phyloP scores from a whole-genome alignment of 306 rosid genomes.

The Abrus pulchellus region DNA sequence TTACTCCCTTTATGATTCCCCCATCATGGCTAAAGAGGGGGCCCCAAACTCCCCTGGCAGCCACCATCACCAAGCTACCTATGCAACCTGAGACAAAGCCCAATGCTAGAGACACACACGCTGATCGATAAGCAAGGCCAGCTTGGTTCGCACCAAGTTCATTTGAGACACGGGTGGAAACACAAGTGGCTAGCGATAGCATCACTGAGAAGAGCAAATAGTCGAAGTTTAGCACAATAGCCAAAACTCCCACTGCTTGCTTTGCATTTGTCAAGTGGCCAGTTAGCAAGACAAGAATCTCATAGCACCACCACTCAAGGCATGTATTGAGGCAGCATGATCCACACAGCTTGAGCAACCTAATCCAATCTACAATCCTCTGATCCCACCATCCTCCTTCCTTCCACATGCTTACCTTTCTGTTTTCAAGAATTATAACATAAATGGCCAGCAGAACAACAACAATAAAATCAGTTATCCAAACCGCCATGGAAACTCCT shows the following conservation, averaged over 20 bases:
- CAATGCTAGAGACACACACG: constrained; percentile 60
- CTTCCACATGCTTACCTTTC: constrained; percentile 55
- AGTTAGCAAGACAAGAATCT: constrained; percentile 80
- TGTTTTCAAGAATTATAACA: constrained; percentile 55
- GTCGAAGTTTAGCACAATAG: constrained; percentile 79
- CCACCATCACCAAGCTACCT: constrained; percentile 74
- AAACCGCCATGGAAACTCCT: constrained; percentile 83
- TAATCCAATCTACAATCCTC: constrained; percentile 66
- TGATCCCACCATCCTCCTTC: constrained; percentile 90
- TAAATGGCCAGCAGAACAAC: constrained; percentile 66
- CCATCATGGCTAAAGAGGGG: constrained; percentile 68
- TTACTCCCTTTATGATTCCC: constrained; percentile 66
- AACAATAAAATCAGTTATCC: constrained; percentile 79
- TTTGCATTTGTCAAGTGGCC: constrained; percentile 75
- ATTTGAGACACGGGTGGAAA: constrained; percentile 77
- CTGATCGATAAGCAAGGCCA: constrained; percentile 61
- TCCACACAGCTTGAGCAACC: constrained; percentile 74
- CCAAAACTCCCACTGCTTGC: constrained; percentile 65
- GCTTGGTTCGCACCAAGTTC: constrained; percentile 81
- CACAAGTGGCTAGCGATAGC: constrained; percentile 83
- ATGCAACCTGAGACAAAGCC: constrained; percentile 58
- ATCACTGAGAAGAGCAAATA: constrained; percentile 75
- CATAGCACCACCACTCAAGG: constrained; percentile 98
- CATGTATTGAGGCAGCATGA: constrained; percentile 89
- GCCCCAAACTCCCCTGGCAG: constrained; percentile 84